Conservation (phyloP, 345 rosid species). For the Rhizophora mangle region DNA sequence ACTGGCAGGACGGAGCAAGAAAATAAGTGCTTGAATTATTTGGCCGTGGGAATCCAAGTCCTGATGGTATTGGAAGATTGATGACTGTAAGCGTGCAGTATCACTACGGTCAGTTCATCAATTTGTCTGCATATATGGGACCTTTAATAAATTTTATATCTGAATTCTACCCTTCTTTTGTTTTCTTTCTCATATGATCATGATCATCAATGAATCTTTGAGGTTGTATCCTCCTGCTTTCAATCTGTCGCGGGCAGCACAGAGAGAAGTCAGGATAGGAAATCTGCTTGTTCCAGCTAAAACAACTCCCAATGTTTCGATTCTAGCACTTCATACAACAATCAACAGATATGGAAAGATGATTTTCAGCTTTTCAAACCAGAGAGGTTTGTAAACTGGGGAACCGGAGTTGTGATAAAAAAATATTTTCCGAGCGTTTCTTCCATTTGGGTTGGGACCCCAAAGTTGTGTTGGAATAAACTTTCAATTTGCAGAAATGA, state of each 20-base stretch:
- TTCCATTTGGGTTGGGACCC: too few species aligned
- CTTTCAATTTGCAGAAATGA: not conserved
- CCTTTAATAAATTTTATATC: not conserved
- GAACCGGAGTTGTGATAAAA: not conserved
- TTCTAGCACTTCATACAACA: not conserved
- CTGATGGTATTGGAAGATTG: not conserved
- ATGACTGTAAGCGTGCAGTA: constrained; percentile 19
- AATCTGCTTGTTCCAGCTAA: not conserved
- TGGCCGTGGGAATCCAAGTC: not conserved
- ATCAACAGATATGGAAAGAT: not conserved
- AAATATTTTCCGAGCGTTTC: not conserved
- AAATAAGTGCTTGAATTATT: not conserved
- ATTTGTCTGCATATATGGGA: not conserved
- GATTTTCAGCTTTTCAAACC: constrained; percentile 5
- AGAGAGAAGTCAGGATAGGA: not conserved
- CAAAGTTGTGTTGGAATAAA: too few species aligned
- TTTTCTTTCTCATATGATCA: not conserved
- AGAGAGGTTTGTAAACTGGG: not conserved
- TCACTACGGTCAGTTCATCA: not conserved
- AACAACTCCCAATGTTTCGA: too few species aligned
- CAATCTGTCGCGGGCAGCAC: not conserved
- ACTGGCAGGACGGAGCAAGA: constrained; percentile 39
- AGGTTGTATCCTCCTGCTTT: not conserved
- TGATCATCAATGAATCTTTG: not conserved
- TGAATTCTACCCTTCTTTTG: not conserved